Base-by-base conservation (phyloP, 2,329 filamentous ascomycete genomes). In the Capronia americana region DNA sequence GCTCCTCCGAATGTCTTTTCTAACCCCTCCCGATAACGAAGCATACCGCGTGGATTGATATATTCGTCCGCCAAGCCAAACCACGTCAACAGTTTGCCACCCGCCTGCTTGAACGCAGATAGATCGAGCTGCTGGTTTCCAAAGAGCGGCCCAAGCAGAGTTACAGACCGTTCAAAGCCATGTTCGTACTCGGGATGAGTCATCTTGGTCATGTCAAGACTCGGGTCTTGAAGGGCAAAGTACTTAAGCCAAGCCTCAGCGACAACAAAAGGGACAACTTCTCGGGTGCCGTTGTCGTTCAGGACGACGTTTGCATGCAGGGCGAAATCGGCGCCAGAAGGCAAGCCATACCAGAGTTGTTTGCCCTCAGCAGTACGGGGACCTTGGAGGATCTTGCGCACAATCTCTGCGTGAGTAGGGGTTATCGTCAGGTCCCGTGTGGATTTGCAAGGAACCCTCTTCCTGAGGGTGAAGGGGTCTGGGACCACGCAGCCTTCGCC, bases 31-130 rank as follows among this genome's bases (percentile, higher is more conserved):
- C 80, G 81, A 69, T 82, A 82, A 26, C 77, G 61, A 2, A 68
- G 66, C 0, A 76, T 79, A 2, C 79, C 77, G 8, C 75, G 73
- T 1, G 76, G 72, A 24, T 73, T 71, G 63, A 82, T 81, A n/a
- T 80, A 65, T 23, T 76, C 65, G 65, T 81, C 79, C 2, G 74
- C 75, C 6, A 79, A 66, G 0, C 80, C 81, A 59, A 82, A 80
- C 76, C 77, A 82, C 1, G 75, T 77, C 17, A 83, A 74, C 71
- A 83, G 75, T 66, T 82, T 83, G 1, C 60, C 56, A 5, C 65
- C 65, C 76, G 79, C 0, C 79, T 79, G 1, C 69, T 63, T 74
- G 70, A 82, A 83, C 0, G 57, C 70, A 0, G 74, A 73, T 0
- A 83, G 73, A 65, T 82, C 76, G 1, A 79, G 75, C 51, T 79